These are phyloP conservation scores for Rhizopogon roseolus DNA, from an alignment of 768 basidiomycete species.

Conservation along the genomic window DNA sequence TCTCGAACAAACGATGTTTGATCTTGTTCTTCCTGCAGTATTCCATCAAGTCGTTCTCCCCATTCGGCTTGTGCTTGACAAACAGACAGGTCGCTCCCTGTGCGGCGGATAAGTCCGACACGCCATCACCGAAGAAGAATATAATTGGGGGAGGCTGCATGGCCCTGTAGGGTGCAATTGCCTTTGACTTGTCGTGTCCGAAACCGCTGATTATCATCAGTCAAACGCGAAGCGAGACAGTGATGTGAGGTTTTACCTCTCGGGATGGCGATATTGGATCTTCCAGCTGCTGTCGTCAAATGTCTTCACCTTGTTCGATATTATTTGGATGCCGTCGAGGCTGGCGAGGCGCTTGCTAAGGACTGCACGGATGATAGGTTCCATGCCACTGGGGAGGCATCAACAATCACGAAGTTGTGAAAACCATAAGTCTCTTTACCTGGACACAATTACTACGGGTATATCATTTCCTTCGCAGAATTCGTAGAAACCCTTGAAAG, in stretches of 20 bases:
- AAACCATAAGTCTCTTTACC: conserved; percentile 37
- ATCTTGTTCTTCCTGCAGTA: conserved; percentile 82
- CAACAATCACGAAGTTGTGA: not conserved
- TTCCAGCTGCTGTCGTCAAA: conserved; percentile 68
- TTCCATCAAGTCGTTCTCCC: conserved; percentile 80
- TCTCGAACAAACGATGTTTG: conserved; percentile 69
- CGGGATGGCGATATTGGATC: conserved; percentile 85
- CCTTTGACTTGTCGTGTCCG: conserved; percentile 95
- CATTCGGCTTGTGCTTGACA: conserved; percentile 74
- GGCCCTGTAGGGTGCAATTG: conserved; percentile 85
- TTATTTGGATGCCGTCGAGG: conserved; percentile 77
- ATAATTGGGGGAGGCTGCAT: conserved; percentile 68
- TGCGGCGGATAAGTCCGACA: conserved; percentile 93
- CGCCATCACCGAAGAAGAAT: conserved; percentile 98
- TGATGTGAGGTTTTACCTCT: conserved; percentile 48
- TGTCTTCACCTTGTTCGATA: conserved; percentile 84
- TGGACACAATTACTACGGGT: conserved; percentile 91
- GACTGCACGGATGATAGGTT: conserved; percentile 87
- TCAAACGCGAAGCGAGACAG: not conserved
- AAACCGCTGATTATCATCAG: conserved; percentile 48
- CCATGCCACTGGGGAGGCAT: conserved; percentile 68
- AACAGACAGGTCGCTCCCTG: conserved; percentile 92
- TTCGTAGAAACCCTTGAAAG: conserved; percentile 82
- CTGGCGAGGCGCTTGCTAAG: conserved; percentile 74
- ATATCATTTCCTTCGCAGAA: conserved; percentile 81